phyloP scores from a whole-genome alignment of 768 basidiomycete genomes.

The Hydnum rufescens region DNA sequence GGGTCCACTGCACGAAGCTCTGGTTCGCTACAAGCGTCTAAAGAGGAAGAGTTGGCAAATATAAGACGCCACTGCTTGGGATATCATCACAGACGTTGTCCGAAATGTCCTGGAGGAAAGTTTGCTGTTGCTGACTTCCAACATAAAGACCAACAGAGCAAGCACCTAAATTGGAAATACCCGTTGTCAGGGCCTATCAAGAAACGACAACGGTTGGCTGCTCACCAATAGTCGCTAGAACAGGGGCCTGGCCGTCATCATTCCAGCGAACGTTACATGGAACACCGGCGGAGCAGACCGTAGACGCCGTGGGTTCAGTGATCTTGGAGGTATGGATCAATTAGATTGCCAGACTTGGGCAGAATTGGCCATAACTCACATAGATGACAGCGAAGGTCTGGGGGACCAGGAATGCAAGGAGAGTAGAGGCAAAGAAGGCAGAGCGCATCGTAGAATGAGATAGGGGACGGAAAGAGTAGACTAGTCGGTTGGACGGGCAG shows the following conservation, averaged over 20 bases:
- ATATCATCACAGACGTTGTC: not conserved
- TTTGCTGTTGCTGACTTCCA: constrained; percentile 12
- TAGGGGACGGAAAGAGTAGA: not conserved
- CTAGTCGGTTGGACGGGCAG: not conserved
- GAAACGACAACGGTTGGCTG: not conserved
- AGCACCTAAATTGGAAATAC: constrained; percentile 1
- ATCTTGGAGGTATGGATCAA: constrained; percentile 1
- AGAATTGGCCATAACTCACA: constrained; percentile 3
- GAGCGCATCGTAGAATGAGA: not conserved
- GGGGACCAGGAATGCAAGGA: constrained; percentile 3
- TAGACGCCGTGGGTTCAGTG: constrained; percentile 7
- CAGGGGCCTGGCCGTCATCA: constrained; percentile 7
- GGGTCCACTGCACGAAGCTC: constrained; percentile 13
- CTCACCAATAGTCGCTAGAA: constrained; percentile 6
- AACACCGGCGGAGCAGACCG: constrained; percentile 6
- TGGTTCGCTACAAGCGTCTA: constrained; percentile 17
- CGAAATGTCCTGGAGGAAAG: constrained; percentile 17
- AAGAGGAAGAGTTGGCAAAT: constrained; percentile 2
- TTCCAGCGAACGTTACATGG: constrained; percentile 7
- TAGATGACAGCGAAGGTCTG: constrained; percentile 9
- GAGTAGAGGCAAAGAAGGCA: not conserved
- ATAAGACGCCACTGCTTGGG: not conserved
- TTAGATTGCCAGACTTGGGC: not conserved
- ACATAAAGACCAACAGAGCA: constrained; percentile 7
- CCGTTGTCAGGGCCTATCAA: not conserved